Base-by-base conservation (phyloP, 371 early-diverging fungal species). In the Mycotypha africana region DNA sequence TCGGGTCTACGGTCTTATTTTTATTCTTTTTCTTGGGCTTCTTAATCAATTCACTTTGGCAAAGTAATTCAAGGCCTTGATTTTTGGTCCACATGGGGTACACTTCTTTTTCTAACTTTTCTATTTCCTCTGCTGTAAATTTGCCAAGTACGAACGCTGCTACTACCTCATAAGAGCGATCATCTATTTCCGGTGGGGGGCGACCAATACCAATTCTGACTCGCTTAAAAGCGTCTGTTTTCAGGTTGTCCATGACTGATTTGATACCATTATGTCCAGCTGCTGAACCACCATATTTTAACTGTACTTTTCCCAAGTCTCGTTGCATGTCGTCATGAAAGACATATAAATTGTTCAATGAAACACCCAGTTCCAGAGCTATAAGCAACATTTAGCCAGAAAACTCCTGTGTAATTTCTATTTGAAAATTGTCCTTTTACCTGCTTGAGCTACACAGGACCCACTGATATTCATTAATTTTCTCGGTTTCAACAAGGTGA, bases 321-420 rank as follows among this genome's bases (percentile, higher is more conserved):
- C 84, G 73, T 45, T 88, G 80, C 61, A 90, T 57, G 50, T 90
- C 91, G 52, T 90, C 91, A 52, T 90, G 91, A n/a, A 87, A 62
- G 0, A 88, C 65, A 24, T 86, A 65, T 5, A 85, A 26, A 19
- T 79, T 62, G 0, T 61, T 52, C 12, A 49, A 39, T 2, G 58
- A 38, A 22, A 77, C 65, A 1, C 58, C 39, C 4, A 81, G 48
- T 4, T 68, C 76, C 17, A n/a, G n/a, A n/a, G n/a, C n/a, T n/a
- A n/a, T n/a, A n/a, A n/a, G n/a, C n/a, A n/a, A n/a, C n/a, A n/a
- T n/a, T n/a, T n/a, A n/a, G n/a, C n/a, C n/a, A n/a, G n/a, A n/a
- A n/a, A n/a, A n/a, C n/a, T n/a, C n/a, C n/a, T n/a, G n/a, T n/a
- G n/a, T n/a, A n/a, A n/a, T n/a, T n/a, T n/a, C n/a, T n/a, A n/a